Evolutionary conservation across 2,329 filamentous ascomycete species (phyloP).

Genomic region (Fusarium dimerum): DNA sequence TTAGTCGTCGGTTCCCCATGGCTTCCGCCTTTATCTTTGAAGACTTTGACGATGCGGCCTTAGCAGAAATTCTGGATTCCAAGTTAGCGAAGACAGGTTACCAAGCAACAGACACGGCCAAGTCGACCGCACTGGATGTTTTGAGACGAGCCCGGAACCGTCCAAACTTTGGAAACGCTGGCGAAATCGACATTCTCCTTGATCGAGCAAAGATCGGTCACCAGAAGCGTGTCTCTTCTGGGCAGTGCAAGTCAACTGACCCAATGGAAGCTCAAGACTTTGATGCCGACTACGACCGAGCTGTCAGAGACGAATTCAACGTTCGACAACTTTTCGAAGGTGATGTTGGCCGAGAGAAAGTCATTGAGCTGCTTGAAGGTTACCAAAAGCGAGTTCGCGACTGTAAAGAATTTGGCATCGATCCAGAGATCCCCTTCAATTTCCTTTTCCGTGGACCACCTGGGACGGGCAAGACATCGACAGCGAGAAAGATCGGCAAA

Average conservation of each 20-base stretch:
- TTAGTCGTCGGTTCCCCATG: constrained; percentile 66
- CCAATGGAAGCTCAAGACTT: constrained; percentile 77
- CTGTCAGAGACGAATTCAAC: constrained; percentile 42
- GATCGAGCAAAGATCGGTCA: constrained; percentile 21
- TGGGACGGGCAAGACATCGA: constrained; percentile 74
- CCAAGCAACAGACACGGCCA: constrained; percentile 51
- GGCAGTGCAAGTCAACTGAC: constrained; percentile 42
- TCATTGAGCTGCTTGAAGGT: constrained; percentile 54
- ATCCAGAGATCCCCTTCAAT: constrained; percentile 59
- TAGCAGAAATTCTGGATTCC: constrained; percentile 60
- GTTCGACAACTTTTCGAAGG: constrained; percentile 57
- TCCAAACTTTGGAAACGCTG: constrained; percentile 73
- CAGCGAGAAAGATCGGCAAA: constrained; percentile 72
- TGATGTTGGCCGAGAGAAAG: constrained; percentile 57
- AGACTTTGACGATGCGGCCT: constrained; percentile 62
- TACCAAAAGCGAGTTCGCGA: constrained; percentile 50
- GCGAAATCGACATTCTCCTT: constrained; percentile 62
- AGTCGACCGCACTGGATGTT: constrained; percentile 56
- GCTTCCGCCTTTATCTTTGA: constrained; percentile 67
- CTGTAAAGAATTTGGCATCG: constrained; percentile 27
- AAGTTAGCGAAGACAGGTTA: constrained; percentile 63
- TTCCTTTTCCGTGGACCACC: constrained; percentile 68
- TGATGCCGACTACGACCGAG: constrained; percentile 62
- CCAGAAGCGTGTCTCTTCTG: constrained; percentile 22
- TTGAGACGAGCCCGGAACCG: constrained; percentile 61